Percentiles rank a stretch among this genome's conserved stretches.
These are phyloP conservation scores for Suhomyces choctaworum DNA, from an alignment of 1,139 yeast genomes.

Conservation along the genomic window DNA sequence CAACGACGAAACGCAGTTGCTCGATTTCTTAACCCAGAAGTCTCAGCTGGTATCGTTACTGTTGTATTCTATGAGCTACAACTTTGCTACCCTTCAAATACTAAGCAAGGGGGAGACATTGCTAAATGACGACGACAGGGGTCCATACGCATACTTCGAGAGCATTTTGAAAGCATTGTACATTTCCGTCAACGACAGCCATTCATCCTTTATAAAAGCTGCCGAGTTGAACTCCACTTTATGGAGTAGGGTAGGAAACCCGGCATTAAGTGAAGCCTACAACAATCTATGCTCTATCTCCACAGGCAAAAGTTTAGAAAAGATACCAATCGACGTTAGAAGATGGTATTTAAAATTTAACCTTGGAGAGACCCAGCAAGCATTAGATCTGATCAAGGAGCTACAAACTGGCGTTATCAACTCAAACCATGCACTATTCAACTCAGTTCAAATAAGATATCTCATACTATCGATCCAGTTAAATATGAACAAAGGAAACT, in stretches of 20 bases:
- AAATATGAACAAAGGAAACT: slow-evolving; percentile 40
- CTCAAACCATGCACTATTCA: slow-evolving; percentile 35
- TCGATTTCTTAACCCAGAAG: slow-evolving; percentile 61
- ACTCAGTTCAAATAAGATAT: slow-evolving; percentile 39
- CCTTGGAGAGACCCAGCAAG: slow-evolving; percentile 41
- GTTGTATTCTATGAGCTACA: slow-evolving; percentile 59
- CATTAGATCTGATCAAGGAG: slow-evolving; percentile 31
- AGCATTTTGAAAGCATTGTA: slow-evolving; percentile 55
- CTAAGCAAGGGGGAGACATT: slow-evolving; percentile 53
- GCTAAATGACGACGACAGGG: slow-evolving; percentile 14
- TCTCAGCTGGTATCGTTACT: slow-evolving; percentile 53
- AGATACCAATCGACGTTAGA: slow-evolving; percentile 40
- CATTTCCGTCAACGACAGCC: slow-evolving; percentile 44
- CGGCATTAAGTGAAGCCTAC: slow-evolving; percentile 46
- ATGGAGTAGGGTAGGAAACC: slow-evolving; percentile 55
- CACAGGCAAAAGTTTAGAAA: slow-evolving; percentile 27
- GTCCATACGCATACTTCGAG: slow-evolving; percentile 39
- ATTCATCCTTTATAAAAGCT: slow-evolving; percentile 41
- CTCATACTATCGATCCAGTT: slow-evolving; percentile 37
- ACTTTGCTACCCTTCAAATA: slow-evolving; percentile 56
- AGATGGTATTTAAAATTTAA: slow-evolving; percentile 32
- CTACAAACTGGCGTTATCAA: slow-evolving; percentile 23
- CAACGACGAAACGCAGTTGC: slow-evolving; percentile 55
- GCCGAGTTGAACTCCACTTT: slow-evolving; percentile 48
- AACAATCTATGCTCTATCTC: slow-evolving; percentile 43